Conservation (phyloP, 2,329 filamentous ascomycete species). For the Paecilomyces formosus region DNA sequence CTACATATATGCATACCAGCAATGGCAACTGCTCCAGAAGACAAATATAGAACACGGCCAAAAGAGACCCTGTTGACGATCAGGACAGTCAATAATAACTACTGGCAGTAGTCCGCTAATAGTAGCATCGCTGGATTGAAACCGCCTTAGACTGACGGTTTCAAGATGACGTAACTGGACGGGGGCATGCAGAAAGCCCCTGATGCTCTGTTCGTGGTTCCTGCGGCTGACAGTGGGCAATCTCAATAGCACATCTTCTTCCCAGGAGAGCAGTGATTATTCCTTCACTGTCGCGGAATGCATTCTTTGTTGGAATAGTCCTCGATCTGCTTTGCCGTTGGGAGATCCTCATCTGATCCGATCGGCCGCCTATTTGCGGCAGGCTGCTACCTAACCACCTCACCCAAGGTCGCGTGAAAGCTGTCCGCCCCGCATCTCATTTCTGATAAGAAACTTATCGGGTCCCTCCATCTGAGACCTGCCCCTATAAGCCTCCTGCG, state of each 20-base stretch:
- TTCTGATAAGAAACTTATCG: conserved; percentile 1
- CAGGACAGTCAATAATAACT: neutral
- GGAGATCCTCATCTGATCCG: neutral
- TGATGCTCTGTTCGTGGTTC: neutral
- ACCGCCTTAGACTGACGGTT: neutral
- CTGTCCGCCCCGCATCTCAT: neutral
- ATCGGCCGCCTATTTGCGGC: neutral
- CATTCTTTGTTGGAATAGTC: neutral
- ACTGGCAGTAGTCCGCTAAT: neutral
- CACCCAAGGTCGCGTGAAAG: neutral
- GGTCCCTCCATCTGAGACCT: neutral
- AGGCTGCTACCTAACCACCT: neutral
- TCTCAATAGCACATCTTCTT: neutral
- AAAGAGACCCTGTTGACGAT: neutral
- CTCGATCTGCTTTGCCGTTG: neutral
- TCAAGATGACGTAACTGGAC: neutral
- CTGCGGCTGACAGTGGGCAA: neutral
- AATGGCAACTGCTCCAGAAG: neutral
- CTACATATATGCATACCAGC: too few species aligned
- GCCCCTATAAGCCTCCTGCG: neutral
- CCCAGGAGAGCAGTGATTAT: neutral
- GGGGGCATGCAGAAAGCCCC: neutral
- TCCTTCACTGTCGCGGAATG: neutral
- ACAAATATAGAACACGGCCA: neutral
- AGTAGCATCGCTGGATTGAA: neutral